Conservation (phyloP, 192 early-diverging fungal species). For the Spizellomyces sp. region DNA sequence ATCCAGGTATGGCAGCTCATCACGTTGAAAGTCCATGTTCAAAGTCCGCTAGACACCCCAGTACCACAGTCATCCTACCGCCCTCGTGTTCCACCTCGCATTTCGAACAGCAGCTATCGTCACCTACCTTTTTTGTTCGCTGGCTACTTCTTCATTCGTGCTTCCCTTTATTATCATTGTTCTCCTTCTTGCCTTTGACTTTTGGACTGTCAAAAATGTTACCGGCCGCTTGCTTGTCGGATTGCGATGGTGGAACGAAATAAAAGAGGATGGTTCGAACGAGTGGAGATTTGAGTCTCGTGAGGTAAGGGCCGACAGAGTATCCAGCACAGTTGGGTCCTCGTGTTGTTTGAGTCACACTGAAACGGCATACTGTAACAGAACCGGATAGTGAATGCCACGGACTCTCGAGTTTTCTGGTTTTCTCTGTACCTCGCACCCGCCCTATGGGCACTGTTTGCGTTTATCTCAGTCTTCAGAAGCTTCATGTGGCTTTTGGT, state of each 20-base stretch:
- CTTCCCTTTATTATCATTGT: constrained; percentile 90
- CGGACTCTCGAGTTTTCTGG: constrained; percentile 96
- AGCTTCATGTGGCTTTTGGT: constrained; percentile 86
- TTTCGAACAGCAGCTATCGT: constrained; percentile 84
- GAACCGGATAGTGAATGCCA: constrained; percentile 74
- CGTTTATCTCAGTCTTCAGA: constrained; percentile 73
- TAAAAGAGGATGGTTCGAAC: constrained; percentile 91
- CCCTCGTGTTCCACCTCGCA: constrained; percentile 85
- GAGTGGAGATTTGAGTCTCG: constrained; percentile 96
- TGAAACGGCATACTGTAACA: constrained; percentile 15
- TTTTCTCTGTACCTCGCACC: constrained; percentile 83
- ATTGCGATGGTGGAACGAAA: constrained; percentile 99
- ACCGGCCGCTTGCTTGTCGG: constrained; percentile 95
- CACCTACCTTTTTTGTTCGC: constrained; percentile 82
- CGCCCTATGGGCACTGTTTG: constrained; percentile 80
- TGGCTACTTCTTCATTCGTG: constrained; percentile 85
- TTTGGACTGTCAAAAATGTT: constrained; percentile 99
- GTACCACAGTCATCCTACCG: constrained; percentile 78
- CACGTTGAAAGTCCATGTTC: neutral
- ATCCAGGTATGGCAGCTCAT: constrained; percentile 35
- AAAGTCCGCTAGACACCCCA: neutral
- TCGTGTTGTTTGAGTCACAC: neutral
- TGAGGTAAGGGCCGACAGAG: constrained; percentile 57
- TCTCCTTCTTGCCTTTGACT: constrained; percentile 92
- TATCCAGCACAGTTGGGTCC: neutral